Base-by-base conservation (phyloP, 2,329 filamentous ascomycete species). In the Raffaelea ambrosiae region DNA sequence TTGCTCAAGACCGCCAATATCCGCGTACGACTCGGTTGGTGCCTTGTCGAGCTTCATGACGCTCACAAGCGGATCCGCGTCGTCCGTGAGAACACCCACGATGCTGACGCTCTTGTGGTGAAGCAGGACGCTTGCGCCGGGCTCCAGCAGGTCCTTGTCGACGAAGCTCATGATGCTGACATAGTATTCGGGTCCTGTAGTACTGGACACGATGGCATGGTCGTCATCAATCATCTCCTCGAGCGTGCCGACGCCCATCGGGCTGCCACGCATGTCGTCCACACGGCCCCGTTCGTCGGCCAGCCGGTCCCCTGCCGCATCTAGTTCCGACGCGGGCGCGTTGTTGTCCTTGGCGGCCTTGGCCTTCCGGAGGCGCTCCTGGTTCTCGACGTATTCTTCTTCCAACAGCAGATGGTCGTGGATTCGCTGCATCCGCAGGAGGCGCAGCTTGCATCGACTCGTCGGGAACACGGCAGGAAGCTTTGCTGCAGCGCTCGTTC, bases 101-200 rank as follows among this genome's bases (percentile, higher is more conserved):
- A 98, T 95, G 39, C 91, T 96, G 45, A 97, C 91, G 46, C 87
- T 94, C 73, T 98, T 98, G 69, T 98, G 93, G 62, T 98, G 93
- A 50, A 98, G 74, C 43, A 98, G 73, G 43, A 98, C 93, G 59
- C 89, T 96, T 18, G 93, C 89, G 52, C 94, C 94, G 2, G 93
- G 93, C 68, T 98, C 93, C 40, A 98, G 77, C 4, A 98, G 80
- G 61, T 98, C 93, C 70, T 98, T 98, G 75, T 98, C 93, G 56
- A 98, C 93, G 61, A 98, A 98, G 48, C 91, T 96, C 93, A 97
- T 97, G 77, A 98, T 98, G 58, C 90, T 96, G 56, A 98, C 93
- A 66, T 97, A 98, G 77, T 95, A 98, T 67, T 98, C 93, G 1
- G 93, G 93, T 0, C 93, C 93, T 7, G 93, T 97, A 1, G 93